Percentiles rank a stretch among this genome's conserved stretches.
These are phyloP conservation scores for Chytriomyces hyalinus DNA, from an alignment of 192 early-diverging fungal genomes.

Conservation along the genomic window DNA sequence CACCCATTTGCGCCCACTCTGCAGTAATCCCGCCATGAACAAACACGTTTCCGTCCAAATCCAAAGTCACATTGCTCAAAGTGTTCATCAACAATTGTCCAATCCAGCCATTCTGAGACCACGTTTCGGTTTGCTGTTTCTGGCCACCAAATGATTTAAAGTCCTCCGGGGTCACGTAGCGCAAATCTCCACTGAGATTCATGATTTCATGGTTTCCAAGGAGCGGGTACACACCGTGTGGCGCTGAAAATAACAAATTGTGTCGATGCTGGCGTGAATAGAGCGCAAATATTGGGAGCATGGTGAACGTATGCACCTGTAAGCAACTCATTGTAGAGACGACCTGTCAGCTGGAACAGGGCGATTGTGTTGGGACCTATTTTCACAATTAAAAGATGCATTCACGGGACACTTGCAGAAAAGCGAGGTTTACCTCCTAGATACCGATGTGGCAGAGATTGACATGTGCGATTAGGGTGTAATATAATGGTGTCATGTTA, in stretches of 20 bases:
- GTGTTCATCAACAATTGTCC: conserved; percentile 42
- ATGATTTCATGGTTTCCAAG: conserved; percentile 67
- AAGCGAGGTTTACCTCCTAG: too few species aligned
- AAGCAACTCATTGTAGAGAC: conserved; percentile 62
- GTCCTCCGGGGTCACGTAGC: conserved; percentile 64
- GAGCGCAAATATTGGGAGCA: too few species aligned
- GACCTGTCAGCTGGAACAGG: conserved; percentile 65
- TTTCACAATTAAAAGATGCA: too few species aligned
- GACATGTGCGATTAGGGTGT: too few species aligned
- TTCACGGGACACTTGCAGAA: too few species aligned
- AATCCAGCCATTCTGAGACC: conserved; percentile 57
- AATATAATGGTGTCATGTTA: too few species aligned
- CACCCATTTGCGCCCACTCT: conserved; percentile 47
- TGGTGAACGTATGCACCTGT: not conserved
- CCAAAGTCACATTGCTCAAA: conserved; percentile 47
- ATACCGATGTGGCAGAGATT: too few species aligned
- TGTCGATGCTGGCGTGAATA: too few species aligned
- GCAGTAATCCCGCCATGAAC: conserved; percentile 63
- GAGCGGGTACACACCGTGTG: conserved; percentile 57
- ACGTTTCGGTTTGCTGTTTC: conserved; percentile 50
- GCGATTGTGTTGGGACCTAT: conserved; percentile 64
- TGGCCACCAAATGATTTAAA: conserved; percentile 59
- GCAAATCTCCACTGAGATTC: conserved; percentile 64
- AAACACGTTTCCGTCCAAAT: conserved; percentile 62
- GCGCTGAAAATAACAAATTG: conserved; percentile 21